Conservation (phyloP, 805 yeast species). For the Yamadazyma sp. region DNA sequence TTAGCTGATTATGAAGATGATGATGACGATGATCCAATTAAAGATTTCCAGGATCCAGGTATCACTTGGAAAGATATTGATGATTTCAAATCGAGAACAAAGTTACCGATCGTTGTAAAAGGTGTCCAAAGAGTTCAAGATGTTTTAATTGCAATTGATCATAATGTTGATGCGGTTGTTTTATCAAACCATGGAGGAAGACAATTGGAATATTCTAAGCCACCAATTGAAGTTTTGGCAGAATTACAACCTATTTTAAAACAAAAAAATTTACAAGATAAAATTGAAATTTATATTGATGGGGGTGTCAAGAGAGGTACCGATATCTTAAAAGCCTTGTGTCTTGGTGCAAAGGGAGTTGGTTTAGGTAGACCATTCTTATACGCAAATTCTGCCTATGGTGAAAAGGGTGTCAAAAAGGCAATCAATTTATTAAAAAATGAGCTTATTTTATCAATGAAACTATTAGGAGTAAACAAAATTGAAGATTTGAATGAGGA, state of each 20-base stretch:
- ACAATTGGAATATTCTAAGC: slow-evolving; percentile 78
- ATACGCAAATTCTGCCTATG: slow-evolving; percentile 62
- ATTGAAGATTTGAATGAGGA: slow-evolving; percentile 46
- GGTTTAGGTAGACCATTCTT: slow-evolving; percentile 68
- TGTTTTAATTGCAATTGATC: slow-evolving; percentile 66
- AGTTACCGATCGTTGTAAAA: slow-evolving; percentile 60
- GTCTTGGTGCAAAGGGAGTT: slow-evolving; percentile 68
- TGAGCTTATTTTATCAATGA: slow-evolving; percentile 75
- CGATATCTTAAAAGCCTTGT: slow-evolving; percentile 62
- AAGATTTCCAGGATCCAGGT: slow-evolving; percentile 13
- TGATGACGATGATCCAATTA: slow-evolving; percentile 10
- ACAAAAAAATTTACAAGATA: slow-evolving; percentile 43
- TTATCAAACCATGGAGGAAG: slow-evolving; percentile 89
- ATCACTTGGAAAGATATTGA: slow-evolving; percentile 36
- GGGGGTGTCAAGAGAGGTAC: slow-evolving; percentile 72
- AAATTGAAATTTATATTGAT: slow-evolving; percentile 55
- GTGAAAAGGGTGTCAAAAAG: slow-evolving; percentile 60
- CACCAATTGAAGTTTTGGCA: slow-evolving; percentile 71
- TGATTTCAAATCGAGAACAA: slow-evolving; percentile 53
- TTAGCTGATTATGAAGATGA: slow-evolving; percentile 30
- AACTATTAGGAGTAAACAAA: slow-evolving; percentile 68
- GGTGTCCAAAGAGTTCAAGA: slow-evolving; percentile 87
- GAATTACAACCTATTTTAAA: slow-evolving; percentile 59
- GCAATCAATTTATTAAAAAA: slow-evolving; percentile 62
- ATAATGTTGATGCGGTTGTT: slow-evolving; percentile 76